A percentile compares a stretch with the other conserved stretches of the same genome.
Evolutionary conservation across 75 land plant species (phyloP).

Genomic region (Sequoiadendron giganteum): DNA sequence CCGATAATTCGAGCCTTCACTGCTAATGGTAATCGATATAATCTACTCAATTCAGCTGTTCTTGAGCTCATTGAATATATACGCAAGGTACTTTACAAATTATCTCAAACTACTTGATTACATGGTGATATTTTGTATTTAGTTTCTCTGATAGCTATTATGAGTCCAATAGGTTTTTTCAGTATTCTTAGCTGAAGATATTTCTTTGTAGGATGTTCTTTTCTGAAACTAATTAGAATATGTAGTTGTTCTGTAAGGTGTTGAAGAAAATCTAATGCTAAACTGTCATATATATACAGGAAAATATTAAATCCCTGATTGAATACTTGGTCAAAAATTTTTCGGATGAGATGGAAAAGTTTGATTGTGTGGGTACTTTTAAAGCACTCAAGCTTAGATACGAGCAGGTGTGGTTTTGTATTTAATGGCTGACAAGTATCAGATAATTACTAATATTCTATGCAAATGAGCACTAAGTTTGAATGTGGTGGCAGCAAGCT

Average conservation of each 20-base stretch:
- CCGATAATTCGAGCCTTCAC: conserved; percentile 83
- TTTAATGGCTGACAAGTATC: background rate
- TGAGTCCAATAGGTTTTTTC: background rate
- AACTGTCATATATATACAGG: conserved; percentile 38
- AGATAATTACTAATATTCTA: background rate
- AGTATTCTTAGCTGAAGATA: too few relatives aligned
- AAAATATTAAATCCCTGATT: conserved; percentile 65
- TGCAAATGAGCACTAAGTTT: background rate
- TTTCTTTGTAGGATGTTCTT: background rate
- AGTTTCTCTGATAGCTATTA: background rate
- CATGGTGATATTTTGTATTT: background rate
- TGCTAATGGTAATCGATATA: conserved; percentile 92
- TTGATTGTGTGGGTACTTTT: conserved; percentile 65
- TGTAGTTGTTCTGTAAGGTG: background rate
- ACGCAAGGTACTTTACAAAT: conserved; percentile 55
- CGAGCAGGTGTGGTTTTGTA: conserved; percentile 71
- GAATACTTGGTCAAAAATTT: conserved; percentile 70
- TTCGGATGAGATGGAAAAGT: conserved; percentile 56
- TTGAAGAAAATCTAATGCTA: background rate
- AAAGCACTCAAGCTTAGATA: conserved; percentile 74
- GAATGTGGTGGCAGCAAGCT: background rate
- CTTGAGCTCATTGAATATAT: conserved; percentile 87
- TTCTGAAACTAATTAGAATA: background rate
- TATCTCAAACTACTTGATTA: background rate
- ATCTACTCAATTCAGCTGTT: conserved; percentile 88